A percentile compares a stretch with the other conserved stretches of the same genome.
phyloP scores from a whole-genome alignment of 169 alveolate genomes.

The Plasmodium coatneyi region DNA sequence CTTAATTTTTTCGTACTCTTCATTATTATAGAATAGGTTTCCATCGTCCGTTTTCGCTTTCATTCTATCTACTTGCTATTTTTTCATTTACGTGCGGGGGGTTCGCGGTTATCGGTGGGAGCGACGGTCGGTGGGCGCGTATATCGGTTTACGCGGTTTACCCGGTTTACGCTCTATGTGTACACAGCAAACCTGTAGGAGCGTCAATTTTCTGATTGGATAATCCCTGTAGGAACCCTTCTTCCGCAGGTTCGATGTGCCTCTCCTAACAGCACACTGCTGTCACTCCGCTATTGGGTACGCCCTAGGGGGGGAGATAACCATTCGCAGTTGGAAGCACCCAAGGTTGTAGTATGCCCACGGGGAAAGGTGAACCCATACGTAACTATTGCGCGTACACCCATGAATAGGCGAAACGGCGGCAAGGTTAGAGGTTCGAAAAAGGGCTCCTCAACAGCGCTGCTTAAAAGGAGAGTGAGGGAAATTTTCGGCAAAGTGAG shows the following conservation, averaged over 20 bases:
- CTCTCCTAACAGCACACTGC: not conserved
- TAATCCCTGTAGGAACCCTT: not conserved
- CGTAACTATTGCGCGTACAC: not conserved
- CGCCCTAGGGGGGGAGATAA: not conserved
- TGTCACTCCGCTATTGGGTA: not conserved
- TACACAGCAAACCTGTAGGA: not conserved
- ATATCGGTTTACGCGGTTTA: not conserved
- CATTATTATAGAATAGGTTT: conserved; percentile 20
- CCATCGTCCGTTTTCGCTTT: conserved; percentile 34
- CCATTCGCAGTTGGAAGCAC: not conserved
- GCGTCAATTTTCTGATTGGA: not conserved
- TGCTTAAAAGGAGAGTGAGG: not conserved
- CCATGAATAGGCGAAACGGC: not conserved
- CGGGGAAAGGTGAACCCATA: not conserved
- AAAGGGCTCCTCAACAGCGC: not conserved
- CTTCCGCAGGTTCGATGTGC: not conserved
- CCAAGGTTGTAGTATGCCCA: not conserved
- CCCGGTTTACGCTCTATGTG: not conserved
- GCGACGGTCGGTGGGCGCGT: not conserved
- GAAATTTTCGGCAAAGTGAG: not conserved
- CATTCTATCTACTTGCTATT: conserved; percentile 29
- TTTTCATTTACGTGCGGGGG: not conserved
- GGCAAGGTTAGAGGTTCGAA: not conserved
- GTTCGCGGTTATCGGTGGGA: too few relatives aligned
- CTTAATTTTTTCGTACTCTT: conserved; percentile 72